A percentile compares a stretch with the other conserved stretches of the same genome.
Conservation (phyloP, 2,329 filamentous ascomycete species). For the Fusarium nanum region DNA sequence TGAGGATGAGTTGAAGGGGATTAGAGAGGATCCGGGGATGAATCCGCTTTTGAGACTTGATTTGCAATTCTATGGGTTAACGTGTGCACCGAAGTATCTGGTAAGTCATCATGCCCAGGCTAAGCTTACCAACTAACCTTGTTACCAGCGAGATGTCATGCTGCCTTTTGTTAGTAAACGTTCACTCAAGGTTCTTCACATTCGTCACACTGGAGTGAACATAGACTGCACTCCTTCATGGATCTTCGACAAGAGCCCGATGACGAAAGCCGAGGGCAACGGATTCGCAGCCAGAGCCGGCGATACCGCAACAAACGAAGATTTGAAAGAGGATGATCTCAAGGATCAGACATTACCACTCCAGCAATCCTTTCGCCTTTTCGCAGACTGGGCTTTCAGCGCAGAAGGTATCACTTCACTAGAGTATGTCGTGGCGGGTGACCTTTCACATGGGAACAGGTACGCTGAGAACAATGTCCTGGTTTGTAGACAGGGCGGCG, state of each 20-base stretch:
- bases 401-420: fast-evolving
- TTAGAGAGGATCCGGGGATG: not conserved
- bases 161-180: too few species aligned
- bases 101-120: too few species aligned
- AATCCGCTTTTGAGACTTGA: not conserved
- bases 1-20: not conserved
- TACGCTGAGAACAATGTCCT: not conserved
- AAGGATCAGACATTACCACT: not conserved
- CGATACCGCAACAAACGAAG: fast-evolving
- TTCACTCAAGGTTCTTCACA: not conserved
- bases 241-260: not conserved
- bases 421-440: not conserved
- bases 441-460: not conserved
- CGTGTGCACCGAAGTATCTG: not conserved
- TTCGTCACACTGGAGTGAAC: not conserved
- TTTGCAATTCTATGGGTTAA: conserved; percentile 1
- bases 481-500: not conserved
- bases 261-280: not conserved
- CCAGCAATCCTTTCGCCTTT: not conserved
- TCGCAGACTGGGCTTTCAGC: not conserved
- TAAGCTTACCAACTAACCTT: too few species aligned
- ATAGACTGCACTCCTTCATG: not conserved
- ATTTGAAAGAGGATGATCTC: fast-evolving
- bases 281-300: fast-evolving
- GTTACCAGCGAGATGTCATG: too few species aligned